Conservation (phyloP, 495 filamentous ascomycete genomes). For the Rusavskia elegans region DNA sequence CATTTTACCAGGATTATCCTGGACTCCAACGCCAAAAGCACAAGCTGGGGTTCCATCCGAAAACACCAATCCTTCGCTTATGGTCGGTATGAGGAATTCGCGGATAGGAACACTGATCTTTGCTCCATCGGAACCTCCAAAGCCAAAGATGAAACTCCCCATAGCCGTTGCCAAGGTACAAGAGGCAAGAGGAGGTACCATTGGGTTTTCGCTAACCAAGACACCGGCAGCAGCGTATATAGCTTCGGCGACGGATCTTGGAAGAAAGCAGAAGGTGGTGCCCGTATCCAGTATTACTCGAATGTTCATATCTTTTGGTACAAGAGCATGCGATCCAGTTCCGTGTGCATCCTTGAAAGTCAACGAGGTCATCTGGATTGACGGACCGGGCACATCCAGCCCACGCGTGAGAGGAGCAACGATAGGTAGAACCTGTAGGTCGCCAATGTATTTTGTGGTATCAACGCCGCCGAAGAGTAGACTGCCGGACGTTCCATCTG, state of each 20-base stretch:
- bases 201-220: constrained; percentile 30
- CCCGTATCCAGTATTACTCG: constrained; percentile 27
- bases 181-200: constrained; percentile 31
- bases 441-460: not conserved
- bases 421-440: not conserved
- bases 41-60: constrained; percentile 31
- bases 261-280: constrained; percentile 6
- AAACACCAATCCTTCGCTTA: not conserved
- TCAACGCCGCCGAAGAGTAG: not conserved
- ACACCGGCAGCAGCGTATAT: constrained; percentile 7
- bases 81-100: constrained; percentile 44
- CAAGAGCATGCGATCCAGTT: constrained; percentile 5
- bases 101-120: constrained; percentile 49
- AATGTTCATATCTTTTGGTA: constrained; percentile 30
- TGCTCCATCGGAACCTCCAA: constrained; percentile 22
- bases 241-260: constrained; percentile 6
- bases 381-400: constrained; percentile 27
- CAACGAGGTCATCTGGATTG: constrained; percentile 42
- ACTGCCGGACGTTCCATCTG: not conserved
- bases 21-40: constrained; percentile 45
- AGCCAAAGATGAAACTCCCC: constrained; percentile 41
- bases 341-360: constrained; percentile 22
- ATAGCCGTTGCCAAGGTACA: constrained; percentile 39
- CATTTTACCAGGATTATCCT: constrained; percentile 24
- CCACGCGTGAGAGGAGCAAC: not conserved